A percentile compares a stretch with the other conserved stretches of the same genome.
Conservation (phyloP, 2,329 filamentous ascomycete species). For the Calonectria montana region DNA sequence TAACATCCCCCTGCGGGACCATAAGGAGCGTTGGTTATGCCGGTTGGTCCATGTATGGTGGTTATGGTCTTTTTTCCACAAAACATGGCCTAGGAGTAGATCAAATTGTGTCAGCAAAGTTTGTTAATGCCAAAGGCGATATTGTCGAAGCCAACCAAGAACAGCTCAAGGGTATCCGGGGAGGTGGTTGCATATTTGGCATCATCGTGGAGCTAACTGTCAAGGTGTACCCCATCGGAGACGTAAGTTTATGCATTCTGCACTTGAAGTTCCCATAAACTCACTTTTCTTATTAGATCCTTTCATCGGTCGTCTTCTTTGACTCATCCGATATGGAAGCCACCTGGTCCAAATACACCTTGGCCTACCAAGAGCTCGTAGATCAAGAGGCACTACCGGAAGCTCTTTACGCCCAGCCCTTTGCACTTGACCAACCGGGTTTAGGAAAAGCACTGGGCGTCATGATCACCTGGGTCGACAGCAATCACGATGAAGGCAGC, state of each 20-base stretch:
- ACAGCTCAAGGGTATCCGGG: constrained; percentile 15
- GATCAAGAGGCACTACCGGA: not conserved
- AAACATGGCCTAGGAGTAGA: constrained; percentile 19
- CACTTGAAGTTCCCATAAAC: too few species aligned
- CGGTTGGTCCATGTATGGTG: constrained; percentile 25
- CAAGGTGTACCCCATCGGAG: not conserved
- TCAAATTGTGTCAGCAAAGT: constrained; percentile 20
- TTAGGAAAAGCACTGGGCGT: not conserved
- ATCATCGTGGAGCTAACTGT: constrained; percentile 16
- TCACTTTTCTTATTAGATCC: not conserved
- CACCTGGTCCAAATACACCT: not conserved
- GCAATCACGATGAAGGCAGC: not conserved
- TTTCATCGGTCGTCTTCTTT: not conserved
- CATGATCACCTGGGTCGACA: not conserved
- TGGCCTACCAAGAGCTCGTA: not conserved
- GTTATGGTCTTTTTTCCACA: constrained; percentile 11
- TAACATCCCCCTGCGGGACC: constrained; percentile 16
- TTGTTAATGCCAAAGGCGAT: constrained; percentile 1
- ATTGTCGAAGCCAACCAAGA: constrained; percentile 15
- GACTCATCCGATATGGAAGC: not conserved
- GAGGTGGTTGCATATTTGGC: constrained; percentile 13
- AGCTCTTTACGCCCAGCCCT: not conserved
- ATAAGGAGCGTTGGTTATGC: constrained; percentile 19
- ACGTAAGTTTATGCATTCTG: constrained; percentile 16
- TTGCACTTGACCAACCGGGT: not conserved